Percentiles rank a stretch among this genome's conserved stretches.
Evolutionary conservation across 768 basidiomycete genomes (phyloP).

Genomic region (Tylopilus balloui): DNA sequence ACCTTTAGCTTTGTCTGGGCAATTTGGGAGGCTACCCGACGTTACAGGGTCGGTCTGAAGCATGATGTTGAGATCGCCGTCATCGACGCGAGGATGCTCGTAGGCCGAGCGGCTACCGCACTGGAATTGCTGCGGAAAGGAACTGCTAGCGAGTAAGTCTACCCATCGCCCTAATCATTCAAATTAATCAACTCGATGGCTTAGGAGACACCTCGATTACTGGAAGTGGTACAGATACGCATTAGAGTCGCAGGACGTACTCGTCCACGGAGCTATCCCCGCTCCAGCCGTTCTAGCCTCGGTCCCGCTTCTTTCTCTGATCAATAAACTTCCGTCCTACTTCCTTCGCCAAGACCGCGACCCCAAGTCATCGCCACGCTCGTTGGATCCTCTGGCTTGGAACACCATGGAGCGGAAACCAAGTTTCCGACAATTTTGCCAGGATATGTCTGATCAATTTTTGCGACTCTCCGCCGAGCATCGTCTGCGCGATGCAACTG

Average conservation of each 20-base stretch:
- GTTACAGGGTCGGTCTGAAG: conserved; percentile 69
- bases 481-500: conserved; percentile 61
- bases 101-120: conserved; percentile 57
- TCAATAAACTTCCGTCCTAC: conserved; percentile 70
- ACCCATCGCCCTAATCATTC: background rate
- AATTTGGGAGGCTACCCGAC: conserved; percentile 73
- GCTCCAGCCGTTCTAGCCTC: conserved; percentile 62
- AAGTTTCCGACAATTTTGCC: conserved; percentile 67
- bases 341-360: conserved; percentile 42
- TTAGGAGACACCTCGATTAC: conserved; percentile 56
- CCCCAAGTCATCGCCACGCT: conserved; percentile 25
- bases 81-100: conserved; percentile 62
- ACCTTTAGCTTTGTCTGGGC: conserved; percentile 83
- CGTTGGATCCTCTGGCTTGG: conserved; percentile 45
- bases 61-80: conserved; percentile 75
- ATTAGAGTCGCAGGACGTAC: conserved; percentile 70
- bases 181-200: background rate
- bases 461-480: conserved; percentile 49
- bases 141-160: conserved; percentile 50
- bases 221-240: conserved; percentile 78
- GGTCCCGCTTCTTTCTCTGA: conserved; percentile 58
- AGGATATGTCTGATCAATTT: conserved; percentile 62
- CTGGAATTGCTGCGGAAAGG: conserved; percentile 56
- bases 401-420: conserved; percentile 55
- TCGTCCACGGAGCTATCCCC: conserved; percentile 67